Base-by-base conservation (phyloP, 108 stramenopile species). In the Skeletonema marinoi region DNA sequence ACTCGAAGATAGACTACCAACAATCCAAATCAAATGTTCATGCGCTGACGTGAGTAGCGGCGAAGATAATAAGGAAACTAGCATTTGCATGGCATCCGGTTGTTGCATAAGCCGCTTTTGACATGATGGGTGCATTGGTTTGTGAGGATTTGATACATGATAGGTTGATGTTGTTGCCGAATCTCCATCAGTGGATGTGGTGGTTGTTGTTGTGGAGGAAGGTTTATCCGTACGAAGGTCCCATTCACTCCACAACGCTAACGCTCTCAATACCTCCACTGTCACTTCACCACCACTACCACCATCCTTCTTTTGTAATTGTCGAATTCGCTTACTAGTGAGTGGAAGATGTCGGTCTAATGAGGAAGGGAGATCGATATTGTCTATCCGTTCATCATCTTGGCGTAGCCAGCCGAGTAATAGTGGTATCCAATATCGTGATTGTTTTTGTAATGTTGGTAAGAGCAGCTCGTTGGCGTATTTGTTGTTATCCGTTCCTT, bases 11-110 rank as follows among this genome's bases (percentile, higher is more conserved):
- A 95, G 90, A 70, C 88, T 92, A 21, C 94, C 94, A 64, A 94
- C 68, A 65, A 92, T 91, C 93, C 93, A 94, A 81, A 88, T 83
- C 16, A 91, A 83, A 69, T 95, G 92, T 78, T 95, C 94, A 68
- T 89, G 90, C 3, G 93, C 88, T 36, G 88, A 87, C 35, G 64
- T 69, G 33, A 56, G 54, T 39, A 89, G 85, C 6, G 87, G 87
- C 74, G 88, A 89, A 12, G 83, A 84, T 16, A 95, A 70, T 4
- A 95, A 65, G 6, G 88, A 88, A 71, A 95, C 90, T 4, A 93
- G 77, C 9, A 87, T 93, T n/a, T 92, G 89, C 48, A 95, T 90
- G 14, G 94, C 94, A 78, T 93, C 92, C 25, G 90, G 85, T 74
- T 95, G 94, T 60, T 89, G 88, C n/a, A 95, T 76, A 64, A 95